phyloP scores from a whole-genome alignment of 2,329 filamentous ascomycete species.

The Neoarthrinium moseri region DNA sequence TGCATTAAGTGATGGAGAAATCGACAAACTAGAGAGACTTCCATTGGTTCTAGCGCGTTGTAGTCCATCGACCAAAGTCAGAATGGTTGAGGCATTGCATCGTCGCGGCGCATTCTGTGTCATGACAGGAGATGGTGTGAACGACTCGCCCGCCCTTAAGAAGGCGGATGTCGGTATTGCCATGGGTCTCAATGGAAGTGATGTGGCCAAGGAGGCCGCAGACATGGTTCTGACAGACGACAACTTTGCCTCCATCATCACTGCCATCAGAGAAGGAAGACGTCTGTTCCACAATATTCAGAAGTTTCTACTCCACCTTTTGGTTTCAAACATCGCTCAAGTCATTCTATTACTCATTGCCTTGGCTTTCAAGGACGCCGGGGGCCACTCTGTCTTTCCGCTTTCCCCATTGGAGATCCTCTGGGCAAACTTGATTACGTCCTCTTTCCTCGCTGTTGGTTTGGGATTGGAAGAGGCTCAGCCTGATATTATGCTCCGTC shows the following conservation, averaged over 20 bases:
- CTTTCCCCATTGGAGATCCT: slow-evolving; percentile 72
- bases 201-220: slow-evolving; percentile 77
- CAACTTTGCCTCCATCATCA: slow-evolving; percentile 80
- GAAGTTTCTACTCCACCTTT: slow-evolving; percentile 66
- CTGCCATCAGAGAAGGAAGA: slow-evolving; percentile 69
- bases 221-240: slow-evolving; percentile 89
- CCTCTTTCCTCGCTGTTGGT: slow-evolving; percentile 68
- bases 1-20: slow-evolving; percentile 57
- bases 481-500: slow-evolving; percentile 65
- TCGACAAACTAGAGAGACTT: slow-evolving; percentile 59
- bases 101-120: slow-evolving; percentile 66
- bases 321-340: slow-evolving; percentile 70
- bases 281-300: slow-evolving; percentile 73
- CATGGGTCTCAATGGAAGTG: slow-evolving; percentile 69
- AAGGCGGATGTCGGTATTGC: slow-evolving; percentile 74
- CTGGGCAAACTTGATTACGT: slow-evolving; percentile 76
- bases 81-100: slow-evolving; percentile 73
- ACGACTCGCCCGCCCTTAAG: slow-evolving; percentile 72
- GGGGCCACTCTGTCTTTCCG: slow-evolving; percentile 63
- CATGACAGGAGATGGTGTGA: slow-evolving; percentile 76
- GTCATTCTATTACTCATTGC: slow-evolving; percentile 68
- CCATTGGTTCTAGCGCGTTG: slow-evolving; percentile 70
- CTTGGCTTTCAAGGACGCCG: slow-evolving; percentile 64
- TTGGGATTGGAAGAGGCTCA: slow-evolving; percentile 69
- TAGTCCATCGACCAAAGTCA: slow-evolving; percentile 70